phyloP scores from a whole-genome alignment of 768 basidiomycete species.

The Lentinula detonsa region DNA sequence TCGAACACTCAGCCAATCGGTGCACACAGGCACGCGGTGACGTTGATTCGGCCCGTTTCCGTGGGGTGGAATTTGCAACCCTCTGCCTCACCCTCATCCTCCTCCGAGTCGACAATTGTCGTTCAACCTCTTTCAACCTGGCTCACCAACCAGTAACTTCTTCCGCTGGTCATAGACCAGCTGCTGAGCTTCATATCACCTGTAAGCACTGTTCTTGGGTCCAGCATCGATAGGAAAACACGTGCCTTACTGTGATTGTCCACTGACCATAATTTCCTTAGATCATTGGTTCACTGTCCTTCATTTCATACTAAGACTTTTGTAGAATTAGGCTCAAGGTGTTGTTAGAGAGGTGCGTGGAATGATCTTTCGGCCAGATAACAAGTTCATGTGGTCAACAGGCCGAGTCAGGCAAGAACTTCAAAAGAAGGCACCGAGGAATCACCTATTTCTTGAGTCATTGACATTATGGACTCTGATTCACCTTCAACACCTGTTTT shows the following conservation, averaged over 20 bases:
- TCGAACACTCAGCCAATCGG: too few species aligned
- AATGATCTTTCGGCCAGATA: neutral
- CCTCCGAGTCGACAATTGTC: neutral
- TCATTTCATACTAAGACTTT: neutral
- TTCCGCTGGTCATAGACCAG: too few species aligned
- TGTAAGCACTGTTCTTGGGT: too few species aligned
- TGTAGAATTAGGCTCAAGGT: neutral
- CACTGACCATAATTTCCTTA: neutral
- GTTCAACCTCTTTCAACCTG: neutral
- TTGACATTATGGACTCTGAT: neutral
- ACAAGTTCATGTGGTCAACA: neutral
- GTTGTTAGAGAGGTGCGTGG: neutral
- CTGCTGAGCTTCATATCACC: too few species aligned
- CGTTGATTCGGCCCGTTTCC: too few species aligned
- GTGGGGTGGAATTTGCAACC: too few species aligned
- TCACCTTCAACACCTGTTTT: neutral
- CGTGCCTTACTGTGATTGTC: neutral
- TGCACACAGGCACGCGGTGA: too few species aligned
- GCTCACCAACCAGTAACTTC: too few species aligned
- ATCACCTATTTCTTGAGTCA: neutral
- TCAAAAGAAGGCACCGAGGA: neutral
- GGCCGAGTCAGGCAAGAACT: neutral
- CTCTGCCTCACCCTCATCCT: too few species aligned
- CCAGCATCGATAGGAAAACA: neutral
- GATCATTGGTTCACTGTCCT: neutral